These are phyloP conservation scores for Biscogniauxia mediterranea DNA, from an alignment of 2,329 filamentous ascomycete genomes.

Conservation along the genomic window DNA sequence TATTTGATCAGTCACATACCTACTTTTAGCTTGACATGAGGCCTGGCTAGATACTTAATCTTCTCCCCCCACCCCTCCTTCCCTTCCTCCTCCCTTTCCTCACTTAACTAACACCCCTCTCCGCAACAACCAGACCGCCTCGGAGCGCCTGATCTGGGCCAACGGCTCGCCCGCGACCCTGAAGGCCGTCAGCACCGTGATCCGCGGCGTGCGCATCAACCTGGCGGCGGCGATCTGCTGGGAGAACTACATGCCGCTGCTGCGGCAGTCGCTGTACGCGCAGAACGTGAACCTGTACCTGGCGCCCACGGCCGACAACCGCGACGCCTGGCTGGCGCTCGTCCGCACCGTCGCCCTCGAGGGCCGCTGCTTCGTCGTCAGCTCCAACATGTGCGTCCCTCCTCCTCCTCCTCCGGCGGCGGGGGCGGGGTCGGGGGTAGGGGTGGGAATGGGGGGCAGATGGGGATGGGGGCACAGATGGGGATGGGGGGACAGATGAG, in stretches of 20 bases:
- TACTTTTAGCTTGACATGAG: too few relatives aligned
- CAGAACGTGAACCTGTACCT: slow-evolving; percentile 93
- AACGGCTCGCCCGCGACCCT: slow-evolving; percentile 79
- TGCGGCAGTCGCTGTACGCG: slow-evolving; percentile 78
- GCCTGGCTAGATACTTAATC: too few relatives aligned
- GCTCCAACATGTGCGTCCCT: slow-evolving; percentile 77
- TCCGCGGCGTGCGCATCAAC: slow-evolving; percentile 76
- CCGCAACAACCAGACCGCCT: slow-evolving; percentile 75
- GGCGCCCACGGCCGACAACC: slow-evolving; percentile 81
- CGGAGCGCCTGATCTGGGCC: slow-evolving; percentile 83
- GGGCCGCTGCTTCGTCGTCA: slow-evolving; percentile 81
- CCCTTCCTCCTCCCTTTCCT: neutral
- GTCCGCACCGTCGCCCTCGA: slow-evolving; percentile 79
- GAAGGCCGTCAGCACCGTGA: slow-evolving; percentile 72
- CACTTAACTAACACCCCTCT: too few relatives aligned
- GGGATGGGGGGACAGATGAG: too few relatives aligned
- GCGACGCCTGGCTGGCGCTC: slow-evolving; percentile 71
- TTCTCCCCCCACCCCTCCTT: too few relatives aligned
- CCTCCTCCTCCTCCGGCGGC: neutral
- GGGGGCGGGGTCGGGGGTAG: too few relatives aligned
- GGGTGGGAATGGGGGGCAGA: too few relatives aligned
- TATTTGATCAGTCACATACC: too few relatives aligned
- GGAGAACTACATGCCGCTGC: slow-evolving; percentile 94
- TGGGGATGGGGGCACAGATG: too few relatives aligned
- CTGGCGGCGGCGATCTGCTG: slow-evolving; percentile 89